Conservation (phyloP, 768 basidiomycete genomes). For the Lactifluus pinguis region DNA sequence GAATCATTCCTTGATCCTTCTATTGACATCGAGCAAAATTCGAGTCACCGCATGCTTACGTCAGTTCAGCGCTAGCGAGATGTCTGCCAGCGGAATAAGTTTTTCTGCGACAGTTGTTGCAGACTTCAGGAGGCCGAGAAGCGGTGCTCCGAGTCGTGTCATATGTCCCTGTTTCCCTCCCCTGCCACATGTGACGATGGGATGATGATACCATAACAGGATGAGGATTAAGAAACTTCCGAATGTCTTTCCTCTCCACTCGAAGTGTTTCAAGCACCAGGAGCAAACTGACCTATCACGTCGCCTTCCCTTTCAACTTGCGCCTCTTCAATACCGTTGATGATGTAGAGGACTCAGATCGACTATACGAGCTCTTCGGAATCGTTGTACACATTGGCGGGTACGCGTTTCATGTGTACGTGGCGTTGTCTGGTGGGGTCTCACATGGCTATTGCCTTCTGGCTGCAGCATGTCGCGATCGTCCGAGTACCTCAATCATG, state of each 20-base stretch:
- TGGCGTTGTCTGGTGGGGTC: neutral
- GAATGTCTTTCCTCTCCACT: slow-evolving; percentile 87
- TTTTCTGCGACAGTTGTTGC: slow-evolving; percentile 95
- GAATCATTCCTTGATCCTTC: slow-evolving; percentile 98
- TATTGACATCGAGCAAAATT: slow-evolving; percentile 98
- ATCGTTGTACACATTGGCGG: slow-evolving; percentile 99
- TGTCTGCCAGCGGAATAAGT: slow-evolving; percentile 98
- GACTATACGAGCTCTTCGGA: slow-evolving; percentile 89
- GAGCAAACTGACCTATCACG: slow-evolving; percentile 94
- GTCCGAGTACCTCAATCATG: slow-evolving; percentile 76
- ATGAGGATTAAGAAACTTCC: slow-evolving; percentile 99
- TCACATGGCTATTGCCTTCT: slow-evolving; percentile 6
- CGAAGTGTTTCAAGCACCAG: slow-evolving; percentile 99
- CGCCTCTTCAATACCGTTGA: slow-evolving; percentile 96
- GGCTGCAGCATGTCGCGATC: slow-evolving; percentile 73
- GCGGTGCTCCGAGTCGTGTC: slow-evolving; percentile 52
- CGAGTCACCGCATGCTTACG: slow-evolving; percentile 93
- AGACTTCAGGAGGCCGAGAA: slow-evolving; percentile 97
- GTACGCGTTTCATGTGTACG: slow-evolving; percentile 38
- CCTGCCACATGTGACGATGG: neutral
- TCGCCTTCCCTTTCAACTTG: slow-evolving; percentile 91
- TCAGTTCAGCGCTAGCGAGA: slow-evolving; percentile 96
- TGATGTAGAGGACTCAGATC: slow-evolving; percentile 82
- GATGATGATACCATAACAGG: slow-evolving; percentile 32
- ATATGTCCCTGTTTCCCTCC: slow-evolving; percentile 13